Evolutionary conservation across 345 rosid genomes (phyloP), one percentile per base, ranked within the genome.

Genomic region (rapeseed (Brassica napus)): DNA sequence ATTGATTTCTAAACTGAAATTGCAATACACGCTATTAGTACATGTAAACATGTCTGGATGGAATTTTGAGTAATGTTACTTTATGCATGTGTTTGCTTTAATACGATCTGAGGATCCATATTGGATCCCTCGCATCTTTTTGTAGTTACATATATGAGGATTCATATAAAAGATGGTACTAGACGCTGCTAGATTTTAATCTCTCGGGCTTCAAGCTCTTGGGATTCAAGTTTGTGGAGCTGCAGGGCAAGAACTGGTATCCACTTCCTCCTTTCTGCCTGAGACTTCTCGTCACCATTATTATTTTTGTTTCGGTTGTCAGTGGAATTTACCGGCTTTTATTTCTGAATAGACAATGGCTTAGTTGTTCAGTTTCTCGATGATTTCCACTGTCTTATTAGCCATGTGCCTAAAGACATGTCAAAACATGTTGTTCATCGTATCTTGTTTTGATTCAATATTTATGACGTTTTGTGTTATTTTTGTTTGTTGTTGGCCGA

Each of bases 221-320:
- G 95, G 97, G 26, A 71, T 95, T 80, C 98, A 95, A 84, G 98
- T 95, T 77, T 91, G 98, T 85, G 92, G 99, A 84, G 99, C 98
- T 47, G 90, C 98, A 35, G 98, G 98, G 44, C 96, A 88, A 88
- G 99, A 95, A 82, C 85, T 95, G 97, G 97, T 91, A 90, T 69
- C 12, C 18, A 24, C 74, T 85, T 74, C 35, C 39, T 63, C 65
- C 24, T 69, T 57, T 58, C 23, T 18, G 79, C 12, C 57, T n/a
- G 30, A 23, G 7, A 75, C 57, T 68, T 79, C 23, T 7, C 30
- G 23, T 60, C 14, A 23, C 54, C 62, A 37, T 37, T 37, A 26
- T 26, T 59, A 28, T 65, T 15, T 28, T 16, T 69, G 35, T 23
- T 66, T 55, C 57, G n/a, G 2, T 21, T 68, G 68, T 16, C 23